Base-by-base conservation (phyloP, 2,329 filamentous ascomycete species). In the Pyrenophora tritici-repentis region DNA sequence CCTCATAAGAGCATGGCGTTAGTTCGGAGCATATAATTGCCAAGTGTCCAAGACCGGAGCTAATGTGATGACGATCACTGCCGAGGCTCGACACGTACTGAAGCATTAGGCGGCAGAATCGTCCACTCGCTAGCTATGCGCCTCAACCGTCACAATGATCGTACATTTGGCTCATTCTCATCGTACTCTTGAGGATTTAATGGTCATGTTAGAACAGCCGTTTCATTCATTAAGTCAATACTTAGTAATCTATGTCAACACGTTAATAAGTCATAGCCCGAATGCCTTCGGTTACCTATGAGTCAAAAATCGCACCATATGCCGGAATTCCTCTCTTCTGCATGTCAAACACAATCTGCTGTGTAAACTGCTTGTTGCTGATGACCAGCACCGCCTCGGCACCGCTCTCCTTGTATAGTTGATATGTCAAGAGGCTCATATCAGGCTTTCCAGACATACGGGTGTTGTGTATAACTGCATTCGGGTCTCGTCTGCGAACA, bases 221-320 rank as follows among this genome's bases (percentile, higher is more conserved):
- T 33, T 38, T 20, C 17, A 38, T 45, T 38, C 42, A 16, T 46
- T 16, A 9, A 39, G 10, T 22, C 39, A 29, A 17, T 29, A 26
- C 33, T 36, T 33, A 26, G 24, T 46, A 35, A 35, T 46, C 26
- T 12, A 29, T 10, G 6, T 16, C 22, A 7, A 34, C 33, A 13
- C 42, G 7, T 16, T 14, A 7, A 34, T 20, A 13, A 33, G 7
- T 31, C 42, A 36, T 34, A 8, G 20, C 13, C 32, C 22, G 7
- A 13, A 4, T 38, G n/a, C 32, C 29, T 24, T 16, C 32, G 20
- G 16, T 9, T 14, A 13, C 18, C 33, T 37, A 84, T 36, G 82
- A 84, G 71, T 91, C 88, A 73, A 87, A 91, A 59, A 91, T 88
- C 3, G 88, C 86, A 3, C 88, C 88, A 71, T 83, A 91, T 8